A percentile compares a stretch with the other conserved stretches of the same genome.
Evolutionary conservation across 179 eudicot species (phyloP).

Genomic region (Amaranthus tricolor): DNA sequence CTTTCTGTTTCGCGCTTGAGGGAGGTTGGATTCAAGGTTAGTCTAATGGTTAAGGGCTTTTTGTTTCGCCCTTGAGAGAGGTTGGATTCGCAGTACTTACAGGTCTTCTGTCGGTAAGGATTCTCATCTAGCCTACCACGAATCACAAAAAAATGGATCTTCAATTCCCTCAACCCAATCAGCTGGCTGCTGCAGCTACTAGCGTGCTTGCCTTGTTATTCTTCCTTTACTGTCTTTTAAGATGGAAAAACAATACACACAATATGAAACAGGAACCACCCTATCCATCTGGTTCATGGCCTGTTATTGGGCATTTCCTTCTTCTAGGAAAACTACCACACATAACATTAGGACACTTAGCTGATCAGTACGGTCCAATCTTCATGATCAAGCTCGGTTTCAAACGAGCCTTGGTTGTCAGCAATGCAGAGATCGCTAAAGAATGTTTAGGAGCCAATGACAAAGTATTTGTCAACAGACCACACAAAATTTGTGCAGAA

Average conservation of each 20-base stretch:
- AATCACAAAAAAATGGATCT: too few species aligned
- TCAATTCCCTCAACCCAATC: too few species aligned
- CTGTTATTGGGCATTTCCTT: conserved; percentile 20
- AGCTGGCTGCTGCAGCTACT: too few species aligned
- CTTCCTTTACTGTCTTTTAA: not conserved
- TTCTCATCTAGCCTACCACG: too few species aligned
- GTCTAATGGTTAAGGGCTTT: too few species aligned
- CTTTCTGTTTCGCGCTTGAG: too few species aligned
- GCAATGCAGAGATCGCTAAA: conserved; percentile 13
- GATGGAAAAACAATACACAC: not conserved
- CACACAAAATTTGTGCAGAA: not conserved
- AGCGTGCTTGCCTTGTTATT: not conserved
- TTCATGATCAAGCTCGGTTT: conserved; percentile 23
- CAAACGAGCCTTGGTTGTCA: conserved; percentile 10
- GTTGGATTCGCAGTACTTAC: too few species aligned
- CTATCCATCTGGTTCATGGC: conserved; percentile 23
- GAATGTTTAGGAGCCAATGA: not conserved
- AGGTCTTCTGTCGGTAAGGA: too few species aligned
- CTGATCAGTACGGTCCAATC: conserved; percentile 18
- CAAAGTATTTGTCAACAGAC: not conserved
- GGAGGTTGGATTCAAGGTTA: too few species aligned
- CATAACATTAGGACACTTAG: conserved; percentile 13
- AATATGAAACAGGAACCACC: conserved; percentile 7
- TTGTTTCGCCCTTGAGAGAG: too few species aligned
- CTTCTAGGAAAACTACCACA: conserved; percentile 14